Evolutionary conservation across 2,329 filamentous ascomycete genomes (phyloP).

Genomic region (Talaromyces sp.): DNA sequence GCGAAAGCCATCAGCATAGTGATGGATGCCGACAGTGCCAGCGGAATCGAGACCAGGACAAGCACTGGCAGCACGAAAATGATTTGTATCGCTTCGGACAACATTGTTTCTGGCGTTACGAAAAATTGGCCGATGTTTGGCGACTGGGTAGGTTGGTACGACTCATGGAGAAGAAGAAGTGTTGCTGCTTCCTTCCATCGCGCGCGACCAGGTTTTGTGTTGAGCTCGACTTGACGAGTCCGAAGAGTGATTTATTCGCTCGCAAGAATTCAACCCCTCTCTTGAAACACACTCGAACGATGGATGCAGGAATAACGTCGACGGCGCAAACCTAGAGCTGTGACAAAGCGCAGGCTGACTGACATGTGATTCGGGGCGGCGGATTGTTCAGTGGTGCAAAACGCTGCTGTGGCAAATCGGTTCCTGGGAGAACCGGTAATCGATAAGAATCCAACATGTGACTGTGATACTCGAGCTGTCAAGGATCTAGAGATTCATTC

Average conservation of each 20-base stretch:
- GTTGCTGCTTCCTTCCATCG: not conserved
- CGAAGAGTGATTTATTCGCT: not conserved
- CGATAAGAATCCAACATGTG: not conserved
- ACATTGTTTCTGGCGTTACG: slow-evolving; percentile 12
- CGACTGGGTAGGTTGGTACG: not conserved
- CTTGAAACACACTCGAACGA: not conserved
- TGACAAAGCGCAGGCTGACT: not conserved
- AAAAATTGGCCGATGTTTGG: not conserved
- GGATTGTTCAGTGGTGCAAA: not conserved
- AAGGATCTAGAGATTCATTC: too few species aligned
- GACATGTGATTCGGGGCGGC: not conserved
- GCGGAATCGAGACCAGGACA: slow-evolving; percentile 56
- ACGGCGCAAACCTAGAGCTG: too few species aligned
- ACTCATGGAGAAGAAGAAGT: too few species aligned
- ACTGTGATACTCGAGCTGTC: not conserved
- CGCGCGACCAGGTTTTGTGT: not conserved
- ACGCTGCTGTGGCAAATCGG: not conserved
- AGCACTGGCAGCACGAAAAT: slow-evolving; percentile 56
- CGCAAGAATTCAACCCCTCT: not conserved
- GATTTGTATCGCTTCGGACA: slow-evolving; percentile 23
- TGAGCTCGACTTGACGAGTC: not conserved
- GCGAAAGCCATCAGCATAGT: slow-evolving; percentile 59
- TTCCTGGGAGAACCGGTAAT: not conserved
- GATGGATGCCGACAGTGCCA: slow-evolving; percentile 57
- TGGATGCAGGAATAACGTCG: not conserved